Base-by-base conservation (phyloP, 225 moss, liverwort and hornwort species). In the Antitrichia curtipendula region DNA sequence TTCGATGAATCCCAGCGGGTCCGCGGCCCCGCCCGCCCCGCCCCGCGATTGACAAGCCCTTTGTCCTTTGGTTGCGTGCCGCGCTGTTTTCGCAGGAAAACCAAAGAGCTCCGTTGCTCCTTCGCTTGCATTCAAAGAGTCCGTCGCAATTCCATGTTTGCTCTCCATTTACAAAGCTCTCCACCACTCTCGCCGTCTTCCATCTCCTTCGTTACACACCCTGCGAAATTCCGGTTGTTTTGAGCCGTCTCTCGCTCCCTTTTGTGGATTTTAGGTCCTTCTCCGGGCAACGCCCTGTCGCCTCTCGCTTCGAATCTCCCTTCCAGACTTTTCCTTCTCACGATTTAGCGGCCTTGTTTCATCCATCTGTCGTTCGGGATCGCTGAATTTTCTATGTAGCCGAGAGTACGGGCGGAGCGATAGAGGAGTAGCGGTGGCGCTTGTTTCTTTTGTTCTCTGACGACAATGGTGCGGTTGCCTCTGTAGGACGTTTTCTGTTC, bases 11-110 rank as follows among this genome's bases (percentile, higher is more conserved):
- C 76, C 82, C 49, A 50, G 21, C 56, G 62, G 45, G 28, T 60
- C 62, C 45, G 63, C 66, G 15, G 41, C 29, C 73, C 66, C 62
- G 68, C 68, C 85, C 78, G 40, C 58, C 86, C 88, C 86, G 60
- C 80, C 91, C 86, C 91, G 86, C 58, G 58, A 78, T 86, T 79
- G 47, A 10, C 68, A 66, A 63, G 85, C 45, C 58, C 61, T 34
- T 81, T 28, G 61, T 45, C 62, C 78, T 85, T 87, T 89, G 72
- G 91, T 89, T 87, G 91, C 89, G 81, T 87, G 81, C 59, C 81
- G 76, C 68, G 49, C 62, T 87, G 87, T 77, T n/a, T 87, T 68
- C 41, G 85, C 75, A 59, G 74, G 47, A 28, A 45, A 23, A 76
- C 68, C 68, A 20, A 82, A 45, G 61, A 70, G 89, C 82, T 54